Conservation (phyloP, 805 yeast species). For the Ogataea minuta region DNA sequence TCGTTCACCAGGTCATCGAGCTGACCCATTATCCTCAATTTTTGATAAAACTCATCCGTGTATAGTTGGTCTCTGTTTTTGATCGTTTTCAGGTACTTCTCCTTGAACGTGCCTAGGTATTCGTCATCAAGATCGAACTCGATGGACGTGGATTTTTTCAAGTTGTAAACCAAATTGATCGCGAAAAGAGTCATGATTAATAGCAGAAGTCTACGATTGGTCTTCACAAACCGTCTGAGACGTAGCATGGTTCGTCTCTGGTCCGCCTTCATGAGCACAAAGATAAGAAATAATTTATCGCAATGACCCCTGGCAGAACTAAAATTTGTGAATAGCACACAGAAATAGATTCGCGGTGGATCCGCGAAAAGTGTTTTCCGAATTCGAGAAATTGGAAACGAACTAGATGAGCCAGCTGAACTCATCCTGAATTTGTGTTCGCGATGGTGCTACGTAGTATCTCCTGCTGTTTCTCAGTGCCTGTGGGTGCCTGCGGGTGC, state of each 20-base stretch:
- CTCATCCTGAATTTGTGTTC: too few relatives aligned
- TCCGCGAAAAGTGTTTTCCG: too few relatives aligned
- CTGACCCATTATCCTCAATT: conserved; percentile 27
- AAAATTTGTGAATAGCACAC: not conserved
- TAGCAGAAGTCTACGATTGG: conserved; percentile 17
- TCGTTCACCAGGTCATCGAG: conserved; percentile 33
- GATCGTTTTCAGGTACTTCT: conserved; percentile 27
- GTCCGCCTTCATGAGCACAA: conserved; percentile 5
- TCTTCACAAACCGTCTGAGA: conserved; percentile 17
- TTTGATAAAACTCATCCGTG: conserved; percentile 28
- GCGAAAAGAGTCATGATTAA: conserved; percentile 11
- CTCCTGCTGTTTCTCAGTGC: too few relatives aligned
- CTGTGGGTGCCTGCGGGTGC: too few relatives aligned
- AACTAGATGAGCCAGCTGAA: too few relatives aligned
- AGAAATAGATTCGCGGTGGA: too few relatives aligned
- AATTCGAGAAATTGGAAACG: too few relatives aligned
- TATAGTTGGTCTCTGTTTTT: conserved; percentile 23
- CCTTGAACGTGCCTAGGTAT: conserved; percentile 32
- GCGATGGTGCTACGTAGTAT: too few relatives aligned
- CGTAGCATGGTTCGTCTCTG: conserved; percentile 17
- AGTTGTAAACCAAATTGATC: conserved; percentile 15
- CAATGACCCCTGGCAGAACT: conserved; percentile 4
- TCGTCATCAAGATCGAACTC: conserved; percentile 24
- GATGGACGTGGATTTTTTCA: conserved; percentile 6
- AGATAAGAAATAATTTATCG: conserved; percentile 2